phyloP scores from a whole-genome alignment of 225 moss, liverwort and hornwort species.

The Bryoerythrophyllum caledonicum region DNA sequence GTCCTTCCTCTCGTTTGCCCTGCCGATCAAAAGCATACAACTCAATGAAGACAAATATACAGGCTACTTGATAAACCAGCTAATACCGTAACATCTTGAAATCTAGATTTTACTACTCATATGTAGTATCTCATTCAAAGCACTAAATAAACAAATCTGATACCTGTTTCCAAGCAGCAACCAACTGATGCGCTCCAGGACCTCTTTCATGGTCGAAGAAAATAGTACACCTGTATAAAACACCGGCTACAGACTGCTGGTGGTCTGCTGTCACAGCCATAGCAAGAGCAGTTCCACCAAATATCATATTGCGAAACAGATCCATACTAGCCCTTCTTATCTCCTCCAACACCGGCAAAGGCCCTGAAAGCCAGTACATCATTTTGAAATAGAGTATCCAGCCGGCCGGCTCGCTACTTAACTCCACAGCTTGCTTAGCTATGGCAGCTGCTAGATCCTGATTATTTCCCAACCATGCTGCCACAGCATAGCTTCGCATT shows the following conservation, averaged over 20 bases:
- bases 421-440: slow-evolving; percentile 72
- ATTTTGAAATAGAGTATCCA: slow-evolving; percentile 70
- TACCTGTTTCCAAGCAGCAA: slow-evolving; percentile 85
- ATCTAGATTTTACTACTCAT: slow-evolving; percentile 11
- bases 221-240: slow-evolving; percentile 51
- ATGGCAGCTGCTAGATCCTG: slow-evolving; percentile 68
- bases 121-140: slow-evolving; percentile 5
- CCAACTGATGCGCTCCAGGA: slow-evolving; percentile 66
- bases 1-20: slow-evolving; percentile 47
- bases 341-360: slow-evolving; percentile 61
- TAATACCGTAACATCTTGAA: slow-evolving; percentile 15
- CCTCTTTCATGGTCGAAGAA: slow-evolving; percentile 64
- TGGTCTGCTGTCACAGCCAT: slow-evolving; percentile 69
- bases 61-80: slow-evolving; percentile 8
- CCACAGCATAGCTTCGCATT: slow-evolving; percentile 82
- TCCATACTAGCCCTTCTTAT: slow-evolving; percentile 56
- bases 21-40: slow-evolving; percentile 27
- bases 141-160: not conserved
- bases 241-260: slow-evolving; percentile 49
- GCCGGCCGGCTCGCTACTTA: slow-evolving; percentile 45
- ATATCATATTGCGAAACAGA: slow-evolving; percentile 53
- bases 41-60: slow-evolving; percentile 23
- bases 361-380: slow-evolving; percentile 69
- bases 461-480: slow-evolving; percentile 69
- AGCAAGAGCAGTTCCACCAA: slow-evolving; percentile 67